Evolutionary conservation across 208 protist genomes (phyloP), one percentile per base, ranked within the genome.

Genomic region (Leishmania guyanensis): DNA sequence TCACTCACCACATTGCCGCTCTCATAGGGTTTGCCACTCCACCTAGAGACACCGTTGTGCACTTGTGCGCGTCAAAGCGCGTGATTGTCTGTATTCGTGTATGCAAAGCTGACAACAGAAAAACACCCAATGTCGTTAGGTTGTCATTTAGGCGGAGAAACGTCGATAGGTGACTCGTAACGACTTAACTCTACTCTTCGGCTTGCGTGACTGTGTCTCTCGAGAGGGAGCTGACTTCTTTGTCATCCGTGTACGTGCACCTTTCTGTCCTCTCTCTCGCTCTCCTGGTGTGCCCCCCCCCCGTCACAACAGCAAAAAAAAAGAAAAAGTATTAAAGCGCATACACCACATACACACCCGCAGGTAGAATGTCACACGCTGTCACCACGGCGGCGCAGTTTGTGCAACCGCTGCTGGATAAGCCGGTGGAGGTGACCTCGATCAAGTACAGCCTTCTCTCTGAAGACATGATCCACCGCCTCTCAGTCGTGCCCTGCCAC

Each of bases 361-460:
- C 14, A n/a, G 17, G 36, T 17, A 39, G 17, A 71, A 71, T 71
- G 66, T 17, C 66, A 3, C 66, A 71, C 33, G 4, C 20, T 51
- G 69, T 64, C 8, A 70, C 74, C 33, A 74, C 80, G 58, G 29
- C 76, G 46, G 80, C 80, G 64, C 77, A 79, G 72, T 83, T 87
- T 56, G 94, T 94, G 69, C 88, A 91, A 65, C 86, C 84, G 69
- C 78, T 82, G 48, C 80, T 82, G 39, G 86, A 93, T 71, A 85
- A 88, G 53, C 95, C 95, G 16, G 90, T 92, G 16, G 84, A 91
- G 78, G 90, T 98, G 46, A 88, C 81, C 56, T 88, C 91, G 54
- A 91, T 99, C 78, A 90, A 95, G 60, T 99, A 99, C 89, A 93
- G 96, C 39, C 73, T 99, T 43, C 95, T 99, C 66, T 94, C 90